Conservation (phyloP, 1,284 basidiomycete genomes). For the Ceratorhiza oryzae-sativae region DNA sequence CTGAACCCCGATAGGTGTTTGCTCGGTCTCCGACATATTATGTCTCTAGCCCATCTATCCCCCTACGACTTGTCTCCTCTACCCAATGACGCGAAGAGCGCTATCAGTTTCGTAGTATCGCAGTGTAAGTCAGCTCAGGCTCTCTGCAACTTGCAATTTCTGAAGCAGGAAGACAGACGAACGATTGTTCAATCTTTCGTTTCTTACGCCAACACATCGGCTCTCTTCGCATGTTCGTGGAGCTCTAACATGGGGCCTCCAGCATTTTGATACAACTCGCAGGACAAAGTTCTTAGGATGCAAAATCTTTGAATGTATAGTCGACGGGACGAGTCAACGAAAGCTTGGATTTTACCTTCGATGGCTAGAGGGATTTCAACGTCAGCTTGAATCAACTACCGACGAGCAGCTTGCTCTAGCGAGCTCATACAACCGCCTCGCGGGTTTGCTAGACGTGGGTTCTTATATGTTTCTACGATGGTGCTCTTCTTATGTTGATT, state of each 20-base stretch:
- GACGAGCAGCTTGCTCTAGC: neutral
- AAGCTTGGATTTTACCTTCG: neutral
- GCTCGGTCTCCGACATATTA: no score
- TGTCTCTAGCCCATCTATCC: no score
- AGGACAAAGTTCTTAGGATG: neutral
- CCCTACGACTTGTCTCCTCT: neutral
- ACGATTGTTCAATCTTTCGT: slow-evolving; percentile 2
- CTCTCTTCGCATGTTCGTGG: neutral
- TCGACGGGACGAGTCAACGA: neutral
- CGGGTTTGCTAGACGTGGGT: neutral
- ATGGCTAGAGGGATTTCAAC: neutral
- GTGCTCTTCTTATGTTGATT: neutral
- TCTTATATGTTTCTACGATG: neutral
- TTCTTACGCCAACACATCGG: neutral
- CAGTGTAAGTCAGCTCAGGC: neutral
- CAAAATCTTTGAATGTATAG: slow-evolving; percentile 4
- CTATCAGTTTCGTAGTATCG: neutral
- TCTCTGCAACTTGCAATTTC: neutral
- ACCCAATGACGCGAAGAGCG: neutral
- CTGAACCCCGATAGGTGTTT: no score
- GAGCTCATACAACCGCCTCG: neutral
- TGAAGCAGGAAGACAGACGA: neutral
- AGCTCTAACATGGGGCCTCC: neutral
- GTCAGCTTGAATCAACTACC: neutral
- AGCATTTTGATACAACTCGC: neutral